phyloP scores from a whole-genome alignment of 2,329 filamentous ascomycete genomes.

The Amesomyces nigricolor region DNA sequence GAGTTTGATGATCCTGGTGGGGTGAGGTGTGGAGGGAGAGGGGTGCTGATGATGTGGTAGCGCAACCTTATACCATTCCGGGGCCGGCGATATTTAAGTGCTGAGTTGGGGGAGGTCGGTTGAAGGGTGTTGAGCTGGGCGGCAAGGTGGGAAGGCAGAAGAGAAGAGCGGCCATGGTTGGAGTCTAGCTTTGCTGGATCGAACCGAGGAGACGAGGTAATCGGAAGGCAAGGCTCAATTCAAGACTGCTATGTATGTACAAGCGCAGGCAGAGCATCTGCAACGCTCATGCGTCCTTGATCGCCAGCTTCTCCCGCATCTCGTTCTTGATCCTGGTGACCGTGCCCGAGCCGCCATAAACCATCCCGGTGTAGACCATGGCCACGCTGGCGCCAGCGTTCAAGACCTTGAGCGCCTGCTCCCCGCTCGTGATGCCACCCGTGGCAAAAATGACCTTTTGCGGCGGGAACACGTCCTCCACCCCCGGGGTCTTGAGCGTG shows the following conservation, averaged over 20 bases:
- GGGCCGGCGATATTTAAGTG: slow-evolving; percentile 45
- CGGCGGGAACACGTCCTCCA: slow-evolving; percentile 25
- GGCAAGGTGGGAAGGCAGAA: too few relatives aligned
- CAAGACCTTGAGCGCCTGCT: slow-evolving; percentile 73
- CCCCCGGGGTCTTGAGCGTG: slow-evolving; percentile 32
- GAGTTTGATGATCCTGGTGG: slow-evolving; percentile 16
- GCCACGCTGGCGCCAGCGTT: slow-evolving; percentile 86
- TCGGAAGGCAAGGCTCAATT: neutral
- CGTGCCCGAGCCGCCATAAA: slow-evolving; percentile 60
- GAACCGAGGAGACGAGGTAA: too few relatives aligned
- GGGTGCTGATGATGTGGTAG: slow-evolving; percentile 20
- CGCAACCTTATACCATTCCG: slow-evolving; percentile 40
- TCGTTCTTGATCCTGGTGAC: slow-evolving; percentile 60
- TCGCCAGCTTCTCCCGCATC: slow-evolving; percentile 41
- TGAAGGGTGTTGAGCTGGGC: neutral
- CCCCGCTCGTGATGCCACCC: slow-evolving; percentile 84
- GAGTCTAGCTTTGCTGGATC: too few relatives aligned
- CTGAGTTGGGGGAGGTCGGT: slow-evolving; percentile 23
- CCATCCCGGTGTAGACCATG: slow-evolving; percentile 79
- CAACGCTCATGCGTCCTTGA: slow-evolving; percentile 10
- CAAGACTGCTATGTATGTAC: neutral
- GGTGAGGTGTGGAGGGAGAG: neutral
- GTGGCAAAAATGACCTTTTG: slow-evolving; percentile 88
- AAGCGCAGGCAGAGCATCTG: neutral
- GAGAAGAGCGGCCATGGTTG: too few relatives aligned